Base-by-base conservation (phyloP, 2,329 filamentous ascomycete genomes). In the Xylariaceae sp. region DNA sequence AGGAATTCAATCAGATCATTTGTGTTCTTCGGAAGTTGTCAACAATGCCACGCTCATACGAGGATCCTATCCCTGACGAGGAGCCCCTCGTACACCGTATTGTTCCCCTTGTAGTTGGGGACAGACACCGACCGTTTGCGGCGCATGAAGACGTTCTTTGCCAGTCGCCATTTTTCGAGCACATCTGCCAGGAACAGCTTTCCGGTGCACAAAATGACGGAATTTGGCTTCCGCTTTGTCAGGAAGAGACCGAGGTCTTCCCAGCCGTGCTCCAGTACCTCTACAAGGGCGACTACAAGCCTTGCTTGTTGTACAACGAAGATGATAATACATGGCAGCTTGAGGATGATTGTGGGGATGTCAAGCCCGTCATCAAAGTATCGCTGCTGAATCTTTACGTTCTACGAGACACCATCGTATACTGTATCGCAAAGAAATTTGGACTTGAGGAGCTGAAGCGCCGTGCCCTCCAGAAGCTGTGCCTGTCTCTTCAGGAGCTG, bases 251-350 rank as follows among this genome's bases (percentile, higher is more conserved):
- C 68, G 92, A 96, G 80, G 84, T 95, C 75, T 90, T 97, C 77
- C 95, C 91, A 74, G 92, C 89, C 71, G 82, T 97, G 71, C 90
- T 97, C 78, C 92, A 97, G 80, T 97, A 92, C 75, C 86, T 97
- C 67, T 97, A 97, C 87, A 96, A 95, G 81, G 91, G 90, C 67
- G 92, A 96, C 82, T 96, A 96, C 79, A 94, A 89, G 76, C 92
- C 92, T 58, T 89, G 91, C 75, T 82, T 97, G 78, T 73, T 96
- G 68, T 90, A 91, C 76, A 89, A 90, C 83, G 91, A 89, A 82
- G 87, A 87, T 75, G 88, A 86, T 73, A 88, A 90, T 80, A 88
- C 88, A 78, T 96, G 90, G 89, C 86, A 90, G 74, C 89, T 96
- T 78, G 91, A 96, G 83, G 88, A 89, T 74, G 72, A 70, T 63